Base-by-base conservation (phyloP, 2,329 filamentous ascomycete genomes). In the Laburnicola sp. region DNA sequence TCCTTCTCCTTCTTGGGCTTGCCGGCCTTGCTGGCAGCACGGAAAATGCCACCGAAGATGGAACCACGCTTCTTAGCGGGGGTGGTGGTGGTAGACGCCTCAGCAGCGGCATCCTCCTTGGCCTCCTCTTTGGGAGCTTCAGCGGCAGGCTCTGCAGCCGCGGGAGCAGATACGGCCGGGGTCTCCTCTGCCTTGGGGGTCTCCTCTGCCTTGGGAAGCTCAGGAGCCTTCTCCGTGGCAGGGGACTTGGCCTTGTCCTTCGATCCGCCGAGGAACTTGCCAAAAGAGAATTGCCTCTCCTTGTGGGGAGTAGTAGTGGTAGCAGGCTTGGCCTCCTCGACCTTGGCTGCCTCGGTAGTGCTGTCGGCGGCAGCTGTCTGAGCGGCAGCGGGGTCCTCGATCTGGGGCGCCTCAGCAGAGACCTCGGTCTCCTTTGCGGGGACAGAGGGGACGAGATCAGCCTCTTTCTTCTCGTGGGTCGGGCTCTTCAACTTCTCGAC, bases 1-100 rank as follows among this genome's bases (percentile, higher is more conserved):
- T 71, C 69, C 62, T 72, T 69, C 64, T 71, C 67, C 61, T 72
- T 70, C 64, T 74, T 74, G 61, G 60, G 52, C 47, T 64, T 64
- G 54, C 66, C 64, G 43, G 72, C 71, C 68, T 75, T 76, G 70
- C 69, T 73, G 60, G 71, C 64, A 27, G 69, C 71, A 59, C 74
- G 74, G 60, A 73, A 68, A 25, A 74, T 63, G 34, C 64, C 64
- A 45, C 84, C 84, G 75, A 95, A 95, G 68, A 92, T 86, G 61
- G 89, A 93, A 77, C 86, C 84, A 75, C 91, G 88, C 88, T 95
- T 96, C 76, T 84, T 82, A 82, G 89, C 69, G 40, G 65, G 59
- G 6, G 59, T 55, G 59, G 82, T 79, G 60, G 47, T 38, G 30
- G 51, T 32, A 26, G 47, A 23, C 8, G 46, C 54, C 22, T 59